Percentiles rank a stretch among this genome's conserved stretches.
Conservation (phyloP, 768 basidiomycete genomes). For the Butyriboletus loyo region DNA sequence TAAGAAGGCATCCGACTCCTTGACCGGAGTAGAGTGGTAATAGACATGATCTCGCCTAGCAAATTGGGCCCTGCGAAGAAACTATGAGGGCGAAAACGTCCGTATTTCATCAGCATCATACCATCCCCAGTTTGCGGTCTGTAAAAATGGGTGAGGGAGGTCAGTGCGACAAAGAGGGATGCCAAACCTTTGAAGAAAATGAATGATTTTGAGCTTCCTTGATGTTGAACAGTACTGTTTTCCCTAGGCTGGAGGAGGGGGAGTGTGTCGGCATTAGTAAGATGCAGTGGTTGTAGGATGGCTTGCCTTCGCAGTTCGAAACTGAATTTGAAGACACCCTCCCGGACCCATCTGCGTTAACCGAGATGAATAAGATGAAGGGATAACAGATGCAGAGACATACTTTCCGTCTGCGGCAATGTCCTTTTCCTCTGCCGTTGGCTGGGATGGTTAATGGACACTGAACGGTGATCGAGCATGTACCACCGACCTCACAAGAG, state of each 20-base stretch:
- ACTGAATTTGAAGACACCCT: conserved; percentile 81
- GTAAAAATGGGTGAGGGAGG: conserved; percentile 10
- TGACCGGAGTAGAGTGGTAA: conserved; percentile 51
- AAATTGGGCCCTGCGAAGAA: conserved; percentile 64
- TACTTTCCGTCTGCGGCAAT: conserved; percentile 59
- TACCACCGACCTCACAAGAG: conserved; percentile 68
- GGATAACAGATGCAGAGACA: conserved; percentile 3
- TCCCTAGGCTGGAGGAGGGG: conserved; percentile 37
- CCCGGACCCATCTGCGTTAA: conserved; percentile 67
- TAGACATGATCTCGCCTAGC: conserved; percentile 69
- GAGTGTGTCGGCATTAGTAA: not conserved
- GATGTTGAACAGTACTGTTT: conserved; percentile 50
- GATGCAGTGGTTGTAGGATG: not conserved
- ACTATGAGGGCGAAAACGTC: not conserved
- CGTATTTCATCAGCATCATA: conserved; percentile 28
- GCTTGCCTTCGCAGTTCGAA: conserved; percentile 74
- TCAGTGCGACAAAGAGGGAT: not conserved
- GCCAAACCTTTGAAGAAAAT: conserved; percentile 64
- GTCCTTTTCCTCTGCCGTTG: conserved; percentile 74
- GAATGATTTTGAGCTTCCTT: conserved; percentile 84
- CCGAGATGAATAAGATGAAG: not conserved
- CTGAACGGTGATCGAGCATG: not conserved
- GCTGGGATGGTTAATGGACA: conserved; percentile 41
- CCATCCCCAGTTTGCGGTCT: conserved; percentile 92
- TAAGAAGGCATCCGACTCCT: conserved; percentile 63